Evolutionary conservation across 257 asterid species (phyloP), one percentile per base, ranked within the genome.

Genomic region (Henckelia pumila): DNA sequence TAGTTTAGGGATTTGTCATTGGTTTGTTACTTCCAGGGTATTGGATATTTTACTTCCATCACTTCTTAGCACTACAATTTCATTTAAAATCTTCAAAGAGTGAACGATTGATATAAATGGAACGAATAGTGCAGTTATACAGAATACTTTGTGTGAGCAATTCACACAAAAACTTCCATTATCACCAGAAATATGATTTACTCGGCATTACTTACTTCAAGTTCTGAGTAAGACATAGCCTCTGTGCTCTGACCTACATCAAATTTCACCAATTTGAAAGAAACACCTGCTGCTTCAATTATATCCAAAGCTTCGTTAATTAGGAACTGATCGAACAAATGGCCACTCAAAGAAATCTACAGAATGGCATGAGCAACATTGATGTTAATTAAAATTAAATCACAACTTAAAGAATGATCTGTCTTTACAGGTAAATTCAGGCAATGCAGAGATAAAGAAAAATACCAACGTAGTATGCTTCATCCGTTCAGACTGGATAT

Each of bases 211-310:
- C 84, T 78, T 73, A 88, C 97, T 84, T 94, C 91, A 63, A 94
- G 91, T 80, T 94, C 97, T 61, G 99, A 90, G 80, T 88, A 90
- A 40, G 99, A 90, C 80, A 55, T 72, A 16, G 79, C 89, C 44
- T 61, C 67, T 29, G 96, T 70, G 73, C 86, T 88, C 82, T 94
- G 95, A 61, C 99, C 96, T 10, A 94, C 96, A 70, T 90, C 96
- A 67, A 92, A 94, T 85, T 91, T 94, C 72, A 83, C 95, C 83
- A 91, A 71, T 74, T 87, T 96, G 82, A 94, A 94, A 76, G 97
- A 90, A 60, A 97, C 97, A 64, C 97, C 95, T 17, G 99, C 96
- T 28, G 91, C 95, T 84, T 94, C 99, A 66, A 94, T 94, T 72
- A 86, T 84, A 83, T 94, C 97, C 83, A 94, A 77, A 7, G 97